Evolutionary conservation across 768 basidiomycete genomes (phyloP).

Genomic region (Tricholoma bakamatsutake): DNA sequence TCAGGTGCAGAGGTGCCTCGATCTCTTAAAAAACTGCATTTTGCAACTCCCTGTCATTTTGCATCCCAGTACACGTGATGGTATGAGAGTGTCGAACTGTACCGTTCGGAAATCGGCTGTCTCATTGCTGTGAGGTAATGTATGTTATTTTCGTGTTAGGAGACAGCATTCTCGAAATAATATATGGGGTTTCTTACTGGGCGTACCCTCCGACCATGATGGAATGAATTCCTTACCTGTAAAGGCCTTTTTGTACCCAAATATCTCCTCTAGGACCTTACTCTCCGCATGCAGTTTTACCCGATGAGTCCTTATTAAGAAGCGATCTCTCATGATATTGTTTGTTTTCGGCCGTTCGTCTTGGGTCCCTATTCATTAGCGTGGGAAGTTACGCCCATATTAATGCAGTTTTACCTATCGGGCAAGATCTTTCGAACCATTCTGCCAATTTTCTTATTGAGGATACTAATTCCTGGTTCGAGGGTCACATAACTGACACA

Average conservation of each 20-base stretch:
- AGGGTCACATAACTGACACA: conserved; percentile 24
- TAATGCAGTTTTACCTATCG: conserved; percentile 29
- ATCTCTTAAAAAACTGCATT: too few species aligned
- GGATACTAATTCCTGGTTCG: conserved; percentile 25
- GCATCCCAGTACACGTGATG: too few species aligned
- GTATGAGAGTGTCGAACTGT: too few species aligned
- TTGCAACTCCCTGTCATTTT: too few species aligned
- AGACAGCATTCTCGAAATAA: too few species aligned
- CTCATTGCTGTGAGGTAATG: too few species aligned
- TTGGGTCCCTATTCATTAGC: conserved; percentile 9
- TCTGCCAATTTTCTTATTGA: conserved; percentile 27
- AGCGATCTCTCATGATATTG: conserved; percentile 1
- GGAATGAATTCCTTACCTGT: too few species aligned
- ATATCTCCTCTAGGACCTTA: neutral
- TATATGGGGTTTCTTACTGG: too few species aligned
- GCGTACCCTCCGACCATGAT: conserved; percentile 8
- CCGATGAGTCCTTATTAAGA: neutral
- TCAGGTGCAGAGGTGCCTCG: too few species aligned
- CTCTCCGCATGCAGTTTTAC: neutral
- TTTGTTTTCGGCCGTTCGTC: neutral
- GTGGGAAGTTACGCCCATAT: conserved; percentile 28
- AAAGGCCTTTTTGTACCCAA: neutral
- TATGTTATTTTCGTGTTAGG: too few species aligned
- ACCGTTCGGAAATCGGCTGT: too few species aligned
- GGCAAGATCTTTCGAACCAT: conserved; percentile 28